Evolutionary conservation across 371 early-diverging fungal genomes (phyloP), one percentile per base, ranked within the genome.

Genomic region (Batrachochytrium dendrobatidis): DNA sequence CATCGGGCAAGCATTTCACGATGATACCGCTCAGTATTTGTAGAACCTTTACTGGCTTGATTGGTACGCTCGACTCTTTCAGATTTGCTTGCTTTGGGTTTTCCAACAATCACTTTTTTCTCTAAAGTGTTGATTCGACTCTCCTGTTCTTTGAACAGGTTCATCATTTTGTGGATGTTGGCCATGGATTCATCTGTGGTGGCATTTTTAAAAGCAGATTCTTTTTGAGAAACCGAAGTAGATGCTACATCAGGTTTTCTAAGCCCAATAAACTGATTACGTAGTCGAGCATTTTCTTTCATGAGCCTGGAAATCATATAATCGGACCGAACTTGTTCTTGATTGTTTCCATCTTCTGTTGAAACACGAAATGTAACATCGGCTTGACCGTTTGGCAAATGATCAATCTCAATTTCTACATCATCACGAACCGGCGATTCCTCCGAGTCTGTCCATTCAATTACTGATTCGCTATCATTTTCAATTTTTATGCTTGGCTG

Each of bases 271-370:
- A 59, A 39, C 25, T 43, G 26, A 4, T 34, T 39, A 18, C 60
- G 8, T 20, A 59, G 35, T 32, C 53, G 51, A 7, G 60, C 24
- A 31, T 59, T 59, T 33, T 59, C 60, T 46, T 59, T 59, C 53
- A 59, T 53, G 20, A 59, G 39, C 39, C 39, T 12, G n/a, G 39
- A 12, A 39, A 39, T 39, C 39, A 39, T 39, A 39, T 39, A 39
- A 39, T 39, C n/a, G n/a, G 39, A n/a, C 39, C 12, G 39, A 12
- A 39, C 15, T 39, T 39, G 39, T n/a, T n/a, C n/a, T n/a, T n/a
- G n/a, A n/a, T n/a, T n/a, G n/a, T n/a, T n/a, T n/a, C n/a, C n/a
- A n/a, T n/a, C n/a, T n/a, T n/a, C n/a, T n/a, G n/a, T n/a, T n/a
- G n/a, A n/a, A n/a, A n/a, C n/a, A n/a, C n/a, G n/a, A n/a, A n/a